Percentiles rank a stretch among this genome's conserved stretches.
phyloP scores from a whole-genome alignment of 176 grass and related monocot genomes.

The Bothriochloa decipiens region DNA sequence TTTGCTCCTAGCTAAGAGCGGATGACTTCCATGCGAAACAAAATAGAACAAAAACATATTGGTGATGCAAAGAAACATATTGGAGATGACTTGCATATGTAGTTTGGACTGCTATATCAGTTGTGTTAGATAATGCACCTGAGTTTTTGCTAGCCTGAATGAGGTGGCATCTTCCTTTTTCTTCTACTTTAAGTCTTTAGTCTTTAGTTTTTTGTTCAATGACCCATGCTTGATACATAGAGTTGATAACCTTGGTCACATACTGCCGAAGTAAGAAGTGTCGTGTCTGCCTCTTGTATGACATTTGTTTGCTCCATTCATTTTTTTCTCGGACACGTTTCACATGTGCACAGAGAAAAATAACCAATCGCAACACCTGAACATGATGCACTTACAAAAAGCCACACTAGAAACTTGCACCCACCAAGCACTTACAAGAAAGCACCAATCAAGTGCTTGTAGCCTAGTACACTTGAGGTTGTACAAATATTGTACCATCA shows the following conservation, averaged over 20 bases:
- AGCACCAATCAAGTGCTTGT: not conserved
- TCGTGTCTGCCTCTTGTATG: not conserved
- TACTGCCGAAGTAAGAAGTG: not conserved
- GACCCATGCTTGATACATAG: not conserved
- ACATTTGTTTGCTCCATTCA: not conserved
- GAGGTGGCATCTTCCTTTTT: not conserved
- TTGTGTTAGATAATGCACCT: not conserved
- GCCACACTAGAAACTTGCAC: not conserved
- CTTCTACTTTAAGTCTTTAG: not conserved
- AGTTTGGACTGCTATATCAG: not conserved
- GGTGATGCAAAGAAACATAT: not conserved
- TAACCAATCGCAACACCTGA: not conserved
- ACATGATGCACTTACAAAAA: not conserved
- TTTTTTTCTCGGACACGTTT: not conserved
- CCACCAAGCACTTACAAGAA: not conserved
- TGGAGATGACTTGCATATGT: not conserved
- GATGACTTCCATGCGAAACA: not conserved
- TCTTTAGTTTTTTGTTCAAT: not conserved
- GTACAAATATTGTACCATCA: not conserved
- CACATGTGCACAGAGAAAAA: not conserved
- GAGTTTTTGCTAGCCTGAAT: not conserved
- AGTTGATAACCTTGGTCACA: slow-evolving; percentile 1
- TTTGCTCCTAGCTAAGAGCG: not conserved
- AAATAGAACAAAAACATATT: not conserved
- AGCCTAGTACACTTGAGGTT: not conserved